A percentile compares a stretch with the other conserved stretches of the same genome.
Conservation (phyloP, 345 rosid genomes). For the Arabidopsis suecica region DNA sequence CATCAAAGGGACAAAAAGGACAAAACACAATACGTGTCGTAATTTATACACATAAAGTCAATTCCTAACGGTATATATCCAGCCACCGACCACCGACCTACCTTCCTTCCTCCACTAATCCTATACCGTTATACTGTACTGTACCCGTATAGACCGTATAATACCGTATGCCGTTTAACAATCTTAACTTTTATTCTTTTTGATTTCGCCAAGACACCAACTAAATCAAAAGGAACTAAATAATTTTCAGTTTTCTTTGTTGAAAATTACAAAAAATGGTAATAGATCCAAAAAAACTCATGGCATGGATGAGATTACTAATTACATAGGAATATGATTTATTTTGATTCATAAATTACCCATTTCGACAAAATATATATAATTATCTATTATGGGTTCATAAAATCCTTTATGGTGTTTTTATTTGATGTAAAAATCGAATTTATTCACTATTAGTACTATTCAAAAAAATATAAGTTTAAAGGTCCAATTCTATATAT, state of each 20-base stretch:
- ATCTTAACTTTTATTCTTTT: too few species aligned
- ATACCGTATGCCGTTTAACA: too few species aligned
- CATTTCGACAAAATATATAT: neutral
- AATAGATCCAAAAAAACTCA: neutral
- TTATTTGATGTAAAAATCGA: too few species aligned
- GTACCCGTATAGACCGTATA: too few species aligned
- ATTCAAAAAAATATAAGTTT: too few species aligned
- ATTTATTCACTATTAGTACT: too few species aligned
- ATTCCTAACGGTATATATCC: conserved; percentile 81
- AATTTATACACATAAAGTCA: conserved; percentile 68
- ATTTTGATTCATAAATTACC: too few species aligned
- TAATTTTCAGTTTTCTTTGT: neutral
- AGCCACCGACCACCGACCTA: conserved; percentile 94
- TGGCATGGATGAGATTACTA: neutral
- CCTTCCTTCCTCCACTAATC: conserved; percentile 22
- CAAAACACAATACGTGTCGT: conserved; percentile 44
- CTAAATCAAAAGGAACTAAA: neutral
- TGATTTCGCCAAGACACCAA: neutral
- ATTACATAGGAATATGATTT: neutral
- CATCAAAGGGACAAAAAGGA: conserved; percentile 49
- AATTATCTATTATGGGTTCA: neutral
- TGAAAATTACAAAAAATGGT: neutral
- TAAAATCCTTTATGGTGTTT: neutral
- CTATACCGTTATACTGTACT: neutral
- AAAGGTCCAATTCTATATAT: too few species aligned